Evolutionary conservation across 2,329 filamentous ascomycete species (phyloP), one percentile per base, ranked within the genome.

Genomic region (Xylaria sp.): DNA sequence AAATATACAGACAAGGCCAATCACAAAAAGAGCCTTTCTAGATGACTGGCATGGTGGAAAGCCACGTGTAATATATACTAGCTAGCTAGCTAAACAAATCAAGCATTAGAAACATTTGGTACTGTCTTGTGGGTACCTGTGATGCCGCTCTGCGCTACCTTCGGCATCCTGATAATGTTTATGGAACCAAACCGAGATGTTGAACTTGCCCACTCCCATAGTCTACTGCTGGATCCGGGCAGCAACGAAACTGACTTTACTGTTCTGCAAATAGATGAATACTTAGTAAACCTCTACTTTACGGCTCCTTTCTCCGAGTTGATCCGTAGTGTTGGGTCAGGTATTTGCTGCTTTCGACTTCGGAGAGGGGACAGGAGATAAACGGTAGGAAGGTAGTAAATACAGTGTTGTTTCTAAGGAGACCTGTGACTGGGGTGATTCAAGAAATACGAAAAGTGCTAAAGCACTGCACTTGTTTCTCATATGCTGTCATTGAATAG

Each of bases 401-500:
- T n/a, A 21, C 6, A 5, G 18, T 16, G 12, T 23, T 50, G 44
- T 1, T 53, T 13, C 13, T n/a, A 13, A 18, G 23, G 4, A 0
- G 47, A 55, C 4, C 29, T 27, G 10, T 25, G 21, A 57, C n/a
- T 40, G 5, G n/a, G n/a, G n/a, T 25, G 21, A 18, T n/a, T 12
- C 29, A 32, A 54, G 18, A 35, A 48, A 48, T 21, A 47, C 1
- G 37, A 16, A 37, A n/a, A n/a, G n/a, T 18, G 29, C 23, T 21
- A 23, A 25, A 21, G 21, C 2, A 23, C 42, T 5, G 10, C 25
- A 35, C 10, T 29, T 50, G 40, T 2, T 23, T 8, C 5, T 40
- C 44, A 18, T 40, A 18, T 61, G 29, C 4, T n/a, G 55, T 57
- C 63, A 23, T 63, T 66, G 23, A n/a, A 44, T 44, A n/a, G 42